Base-by-base conservation (phyloP, 176 grass and related monocot genomes). In the Rhynchospora breviuscula region DNA sequence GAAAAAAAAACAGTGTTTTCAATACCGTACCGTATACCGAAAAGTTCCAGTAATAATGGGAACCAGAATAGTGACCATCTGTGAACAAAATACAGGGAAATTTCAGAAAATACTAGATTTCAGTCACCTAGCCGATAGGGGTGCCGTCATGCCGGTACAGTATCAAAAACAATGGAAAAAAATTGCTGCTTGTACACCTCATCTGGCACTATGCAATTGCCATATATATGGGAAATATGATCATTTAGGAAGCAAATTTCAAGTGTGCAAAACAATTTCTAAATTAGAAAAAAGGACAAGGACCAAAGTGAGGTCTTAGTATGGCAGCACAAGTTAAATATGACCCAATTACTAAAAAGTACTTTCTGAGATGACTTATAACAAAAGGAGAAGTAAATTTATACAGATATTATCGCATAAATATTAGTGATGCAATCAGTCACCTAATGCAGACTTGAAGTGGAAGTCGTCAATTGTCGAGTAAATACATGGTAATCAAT, bases 381-480 rank as follows among this genome's bases (percentile, higher is more conserved):
- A 79, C 53, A 18, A 63, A 10, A 25, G 52, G 52, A 51, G 26
- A 29, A 29, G 11, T 12, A 81, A 63, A 81, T 81, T 81, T 81
- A 29, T 81, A 63, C 78, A 81, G 49, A 51, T 60, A 54, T 8
- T 7, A 45, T 81, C 45, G 5, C 17, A 61, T 44, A 61, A 71
- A 84, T 47, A 71, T 67, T 47, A 49, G 10, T 10, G 35, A 60
- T 59, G 46, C n/a, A 9, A 21, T 89, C 43, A 90, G 26, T 90
- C 80, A 0, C 51, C 43, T 10, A 21, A 87, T 10, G 94, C 61
- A 65, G 92, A 92, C 84, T 92, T 97, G 79, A 23, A 97, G 87
- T 97, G 90, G 56, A 40, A 94, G 10, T 97, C 95, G 9, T 97
- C 95, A 0, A 94, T 94, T 18, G 92, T 97, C 45, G 94, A 92